These are phyloP conservation scores for Phyllosticta citrichinensis DNA, from an alignment of 2,329 filamentous ascomycete species.

Conservation along the genomic window DNA sequence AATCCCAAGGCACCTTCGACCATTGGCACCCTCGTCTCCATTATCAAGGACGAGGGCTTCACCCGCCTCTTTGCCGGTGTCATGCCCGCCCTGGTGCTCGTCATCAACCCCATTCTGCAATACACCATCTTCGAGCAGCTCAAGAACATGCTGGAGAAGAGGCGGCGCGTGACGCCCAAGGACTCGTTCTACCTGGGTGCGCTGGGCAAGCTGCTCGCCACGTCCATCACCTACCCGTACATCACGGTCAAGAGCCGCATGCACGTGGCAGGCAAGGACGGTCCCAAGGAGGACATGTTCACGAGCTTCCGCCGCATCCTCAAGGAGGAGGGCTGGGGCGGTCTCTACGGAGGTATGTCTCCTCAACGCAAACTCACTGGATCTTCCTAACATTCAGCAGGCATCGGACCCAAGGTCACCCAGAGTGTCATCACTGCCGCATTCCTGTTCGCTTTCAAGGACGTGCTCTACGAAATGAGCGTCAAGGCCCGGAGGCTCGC, in stretches of 20 bases:
- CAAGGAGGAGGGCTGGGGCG: conserved; percentile 79
- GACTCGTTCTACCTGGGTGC: conserved; percentile 88
- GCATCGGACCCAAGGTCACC: conserved; percentile 90
- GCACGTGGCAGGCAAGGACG: conserved; percentile 73
- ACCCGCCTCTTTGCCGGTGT: conserved; percentile 84
- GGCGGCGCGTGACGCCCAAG: conserved; percentile 66
- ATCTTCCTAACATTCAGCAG: conserved; percentile 36
- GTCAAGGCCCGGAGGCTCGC: conserved; percentile 49
- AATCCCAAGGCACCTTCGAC: conserved; percentile 57
- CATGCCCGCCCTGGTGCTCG: conserved; percentile 80
- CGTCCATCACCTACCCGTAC: conserved; percentile 91
- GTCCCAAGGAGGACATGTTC: conserved; percentile 71
- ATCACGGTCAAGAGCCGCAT: conserved; percentile 98
- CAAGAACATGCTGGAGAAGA: conserved; percentile 80
- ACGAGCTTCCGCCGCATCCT: conserved; percentile 70
- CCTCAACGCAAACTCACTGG: conserved; percentile 12
- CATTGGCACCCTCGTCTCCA: conserved; percentile 66
- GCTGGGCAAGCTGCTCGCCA: conserved; percentile 88
- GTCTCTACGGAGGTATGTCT: conserved; percentile 77
- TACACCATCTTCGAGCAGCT: conserved; percentile 98
- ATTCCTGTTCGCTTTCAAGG: conserved; percentile 96
- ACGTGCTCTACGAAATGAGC: conserved; percentile 80
- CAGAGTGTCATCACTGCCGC: conserved; percentile 95
- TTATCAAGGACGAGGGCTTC: conserved; percentile 77
- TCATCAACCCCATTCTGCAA: conserved; percentile 96